Base-by-base conservation (phyloP, 352 stramenopile genomes). In the Globisporangium solare region DNA sequence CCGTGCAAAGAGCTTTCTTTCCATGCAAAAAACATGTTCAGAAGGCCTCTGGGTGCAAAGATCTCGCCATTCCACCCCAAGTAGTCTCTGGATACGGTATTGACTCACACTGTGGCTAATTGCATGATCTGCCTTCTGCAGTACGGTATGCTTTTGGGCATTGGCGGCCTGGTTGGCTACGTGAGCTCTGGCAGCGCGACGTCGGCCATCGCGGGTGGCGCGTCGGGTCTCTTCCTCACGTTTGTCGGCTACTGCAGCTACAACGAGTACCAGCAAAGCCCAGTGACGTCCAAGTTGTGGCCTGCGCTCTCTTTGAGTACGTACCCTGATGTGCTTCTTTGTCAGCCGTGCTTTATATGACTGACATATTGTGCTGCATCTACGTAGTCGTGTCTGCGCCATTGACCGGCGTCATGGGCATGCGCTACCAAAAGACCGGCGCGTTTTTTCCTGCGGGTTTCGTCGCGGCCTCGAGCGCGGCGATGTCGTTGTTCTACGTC, bases 171-270 rank as follows among this genome's bases (percentile, higher is more conserved):
- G 40, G 70, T 88, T 35, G 81, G 84, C 69, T 94, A 79, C 60
- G 76, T 88, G 46, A 90, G 74, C 74, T 83, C 82, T 6, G 84
- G 82, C 15, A 90, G 78, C 60, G 74, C 70, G 21, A 89, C 70
- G 49, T 92, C 81, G 2, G 63, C 79, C 20, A 52, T 87, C 48
- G 81, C 80, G 13, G 82, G 84, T 51, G 76, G 79, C 21, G 70
- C 73, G 13, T 81, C 82, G 8, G 84, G 84, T 39, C 68, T 79
- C 21, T 84, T 92, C 60, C 66, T 94, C 54, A 87, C 70, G 66
- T 79, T 92, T 47, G 71, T 94, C 51, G 82, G 84, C 64, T 92
- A 90, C 67, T 84, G 74, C 65, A 92, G 81, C 65, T 89, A 90
- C 60, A 86, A 88, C 64, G 83, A 93, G 58, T 93, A 90, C 70